Conservation (phyloP, 1,139 yeast genomes). For the Diutina mesorugosa region DNA sequence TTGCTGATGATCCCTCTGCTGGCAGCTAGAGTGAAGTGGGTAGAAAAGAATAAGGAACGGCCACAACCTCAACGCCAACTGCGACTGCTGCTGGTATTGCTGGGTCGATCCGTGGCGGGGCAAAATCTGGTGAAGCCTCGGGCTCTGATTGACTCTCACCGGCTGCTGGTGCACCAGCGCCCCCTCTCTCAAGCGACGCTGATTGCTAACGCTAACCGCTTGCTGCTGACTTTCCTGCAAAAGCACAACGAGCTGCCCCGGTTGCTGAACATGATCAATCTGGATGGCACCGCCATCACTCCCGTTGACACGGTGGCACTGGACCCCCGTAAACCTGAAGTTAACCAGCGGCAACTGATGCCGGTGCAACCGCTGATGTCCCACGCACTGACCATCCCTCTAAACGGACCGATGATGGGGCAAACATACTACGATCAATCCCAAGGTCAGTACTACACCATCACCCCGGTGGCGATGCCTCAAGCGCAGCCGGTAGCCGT, state of each 20-base stretch:
- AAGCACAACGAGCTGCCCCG: constrained; percentile 21
- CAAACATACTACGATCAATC: constrained; percentile 35
- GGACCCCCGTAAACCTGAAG: constrained; percentile 4
- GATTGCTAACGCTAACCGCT: background rate
- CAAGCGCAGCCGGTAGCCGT: constrained; percentile 5
- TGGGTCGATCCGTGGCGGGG: background rate
- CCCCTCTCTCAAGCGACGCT: background rate
- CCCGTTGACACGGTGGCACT: constrained; percentile 21
- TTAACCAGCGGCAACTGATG: constrained; percentile 3
- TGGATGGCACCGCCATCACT: constrained; percentile 35
- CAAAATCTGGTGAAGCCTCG: background rate
- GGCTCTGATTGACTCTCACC: background rate
- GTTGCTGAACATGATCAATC: constrained; percentile 30
- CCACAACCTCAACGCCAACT: background rate
- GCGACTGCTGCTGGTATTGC: background rate
- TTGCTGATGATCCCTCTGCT: constrained; percentile 51
- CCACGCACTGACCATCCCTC: background rate
- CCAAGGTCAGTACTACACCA: constrained; percentile 31
- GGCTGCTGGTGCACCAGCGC: constrained; percentile 1
- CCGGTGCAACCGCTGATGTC: background rate
- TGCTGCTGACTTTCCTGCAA: constrained; percentile 17
- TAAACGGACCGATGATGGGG: constrained; percentile 11
- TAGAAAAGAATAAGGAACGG: constrained; percentile 8
- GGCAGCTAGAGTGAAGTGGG: constrained; percentile 26
- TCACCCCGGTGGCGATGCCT: constrained; percentile 19